Percentiles rank a stretch among this genome's conserved stretches.
Conservation (phyloP, 2,329 filamentous ascomycete genomes). For the Purpureocillium takamizusanense region DNA sequence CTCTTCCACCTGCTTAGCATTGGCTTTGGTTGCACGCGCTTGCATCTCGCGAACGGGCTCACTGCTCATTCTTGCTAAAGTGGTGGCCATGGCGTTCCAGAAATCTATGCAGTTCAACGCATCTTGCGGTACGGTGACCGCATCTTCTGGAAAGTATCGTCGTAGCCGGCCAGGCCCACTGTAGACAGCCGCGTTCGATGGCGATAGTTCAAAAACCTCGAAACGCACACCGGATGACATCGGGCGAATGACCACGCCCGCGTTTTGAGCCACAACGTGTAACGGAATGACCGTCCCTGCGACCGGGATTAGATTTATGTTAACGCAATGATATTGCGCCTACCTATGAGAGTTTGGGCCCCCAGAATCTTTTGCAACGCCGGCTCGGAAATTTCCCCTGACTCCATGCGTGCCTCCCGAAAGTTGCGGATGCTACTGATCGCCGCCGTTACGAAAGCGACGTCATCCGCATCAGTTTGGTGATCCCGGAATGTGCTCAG, state of each 20-base stretch:
- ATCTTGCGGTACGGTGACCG: slow-evolving; percentile 9
- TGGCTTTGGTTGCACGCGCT: slow-evolving; percentile 25
- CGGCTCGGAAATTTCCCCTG: background rate
- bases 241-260: slow-evolving; percentile 19
- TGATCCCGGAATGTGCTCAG: background rate
- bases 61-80: slow-evolving; percentile 16
- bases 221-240: slow-evolving; percentile 11
- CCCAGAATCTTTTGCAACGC: slow-evolving; percentile 1
- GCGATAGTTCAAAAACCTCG: slow-evolving; percentile 25
- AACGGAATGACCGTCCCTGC: slow-evolving; percentile 6
- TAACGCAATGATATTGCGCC: background rate
- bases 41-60: slow-evolving; percentile 12
- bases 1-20: slow-evolving; percentile 22
- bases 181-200: slow-evolving; percentile 16
- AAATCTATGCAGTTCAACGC: slow-evolving; percentile 9
- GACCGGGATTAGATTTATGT: background rate
- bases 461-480: background rate
- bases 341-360: background rate
- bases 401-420: background rate
- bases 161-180: slow-evolving; percentile 18
- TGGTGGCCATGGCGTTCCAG: slow-evolving; percentile 7
- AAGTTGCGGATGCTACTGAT: slow-evolving; percentile 1
- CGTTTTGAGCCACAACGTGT: slow-evolving; percentile 24
- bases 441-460: background rate
- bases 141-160: slow-evolving; percentile 17